These are phyloP conservation scores for Trichoderma sp. DNA, from an alignment of 2,329 filamentous ascomycete species.

Conservation along the genomic window DNA sequence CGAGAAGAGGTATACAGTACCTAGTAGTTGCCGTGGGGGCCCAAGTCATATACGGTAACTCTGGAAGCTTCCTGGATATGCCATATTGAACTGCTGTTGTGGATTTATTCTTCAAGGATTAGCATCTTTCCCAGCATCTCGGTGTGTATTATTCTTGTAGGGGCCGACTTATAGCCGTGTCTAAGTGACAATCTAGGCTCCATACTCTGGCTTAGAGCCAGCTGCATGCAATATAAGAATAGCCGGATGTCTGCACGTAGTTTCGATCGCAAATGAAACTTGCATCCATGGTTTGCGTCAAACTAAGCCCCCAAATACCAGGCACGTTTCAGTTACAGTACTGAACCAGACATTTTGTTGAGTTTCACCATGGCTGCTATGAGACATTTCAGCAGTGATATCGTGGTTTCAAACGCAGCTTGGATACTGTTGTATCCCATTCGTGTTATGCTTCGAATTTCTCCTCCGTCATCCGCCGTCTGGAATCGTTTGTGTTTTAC, in stretches of 20 bases:
- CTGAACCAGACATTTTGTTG: neutral
- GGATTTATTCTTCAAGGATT: neutral
- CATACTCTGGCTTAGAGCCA: neutral
- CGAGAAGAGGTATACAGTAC: neutral
- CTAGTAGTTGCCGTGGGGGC: neutral
- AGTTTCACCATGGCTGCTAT: neutral
- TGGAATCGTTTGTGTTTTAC: neutral
- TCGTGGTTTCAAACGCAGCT: neutral
- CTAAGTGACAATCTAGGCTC: neutral
- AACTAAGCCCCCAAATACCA: neutral
- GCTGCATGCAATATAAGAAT: neutral
- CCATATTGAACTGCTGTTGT: neutral
- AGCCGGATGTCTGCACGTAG: neutral
- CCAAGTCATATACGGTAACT: neutral
- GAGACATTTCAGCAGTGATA: neutral
- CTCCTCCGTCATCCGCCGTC: neutral
- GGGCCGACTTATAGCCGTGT: neutral
- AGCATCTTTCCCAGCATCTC: neutral
- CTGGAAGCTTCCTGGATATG: neutral
- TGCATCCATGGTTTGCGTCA: neutral
- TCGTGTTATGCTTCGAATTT: neutral
- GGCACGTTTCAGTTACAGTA: neutral
- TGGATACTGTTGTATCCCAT: neutral
- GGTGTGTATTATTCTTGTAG: neutral
- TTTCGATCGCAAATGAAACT: neutral